Percentiles rank a stretch among this genome's conserved stretches.
Evolutionary conservation across 768 basidiomycete genomes (phyloP).

Genomic region (Collybia sordida): DNA sequence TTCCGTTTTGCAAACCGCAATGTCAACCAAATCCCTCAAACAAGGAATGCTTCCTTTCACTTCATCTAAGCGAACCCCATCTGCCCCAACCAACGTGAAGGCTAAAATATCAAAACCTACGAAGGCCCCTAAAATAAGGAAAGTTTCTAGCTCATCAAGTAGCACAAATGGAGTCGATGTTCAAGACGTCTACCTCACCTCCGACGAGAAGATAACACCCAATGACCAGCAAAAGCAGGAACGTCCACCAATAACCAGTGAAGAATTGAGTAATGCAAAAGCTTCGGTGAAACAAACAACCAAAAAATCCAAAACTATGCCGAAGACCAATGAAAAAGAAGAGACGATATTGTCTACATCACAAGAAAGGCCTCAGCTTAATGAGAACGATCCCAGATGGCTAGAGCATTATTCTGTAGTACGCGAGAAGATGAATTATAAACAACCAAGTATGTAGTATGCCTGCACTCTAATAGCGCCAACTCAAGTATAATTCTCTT

Average conservation of each 20-base stretch:
- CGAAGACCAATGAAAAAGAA: slow-evolving; percentile 6
- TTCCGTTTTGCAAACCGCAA: slow-evolving; percentile 1
- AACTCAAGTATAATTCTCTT: slow-evolving; percentile 1
- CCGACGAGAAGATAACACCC: slow-evolving; percentile 16
- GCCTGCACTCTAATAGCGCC: neutral
- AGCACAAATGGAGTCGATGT: slow-evolving; percentile 20
- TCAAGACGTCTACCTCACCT: slow-evolving; percentile 21
- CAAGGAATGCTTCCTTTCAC: slow-evolving; percentile 48
- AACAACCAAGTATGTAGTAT: slow-evolving; percentile 59
- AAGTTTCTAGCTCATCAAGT: slow-evolving; percentile 10
- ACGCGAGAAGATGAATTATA: slow-evolving; percentile 51
- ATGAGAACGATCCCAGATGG: slow-evolving; percentile 53
- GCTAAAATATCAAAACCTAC: slow-evolving; percentile 13
- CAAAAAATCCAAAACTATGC: neutral
- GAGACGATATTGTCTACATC: slow-evolving; percentile 8
- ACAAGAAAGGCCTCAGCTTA: slow-evolving; percentile 33
- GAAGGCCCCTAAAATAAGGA: slow-evolving; percentile 10
- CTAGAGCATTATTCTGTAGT: slow-evolving; percentile 47
- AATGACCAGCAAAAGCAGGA: neutral
- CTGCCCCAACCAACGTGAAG: slow-evolving; percentile 20
- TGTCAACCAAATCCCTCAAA: slow-evolving; percentile 26
- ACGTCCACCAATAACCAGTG: neutral
- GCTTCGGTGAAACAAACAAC: neutral
- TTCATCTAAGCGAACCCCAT: slow-evolving; percentile 43
- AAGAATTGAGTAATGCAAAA: slow-evolving; percentile 2